phyloP scores from a whole-genome alignment of 208 protist genomes.

The Trypanosoma platydactyli region DNA sequence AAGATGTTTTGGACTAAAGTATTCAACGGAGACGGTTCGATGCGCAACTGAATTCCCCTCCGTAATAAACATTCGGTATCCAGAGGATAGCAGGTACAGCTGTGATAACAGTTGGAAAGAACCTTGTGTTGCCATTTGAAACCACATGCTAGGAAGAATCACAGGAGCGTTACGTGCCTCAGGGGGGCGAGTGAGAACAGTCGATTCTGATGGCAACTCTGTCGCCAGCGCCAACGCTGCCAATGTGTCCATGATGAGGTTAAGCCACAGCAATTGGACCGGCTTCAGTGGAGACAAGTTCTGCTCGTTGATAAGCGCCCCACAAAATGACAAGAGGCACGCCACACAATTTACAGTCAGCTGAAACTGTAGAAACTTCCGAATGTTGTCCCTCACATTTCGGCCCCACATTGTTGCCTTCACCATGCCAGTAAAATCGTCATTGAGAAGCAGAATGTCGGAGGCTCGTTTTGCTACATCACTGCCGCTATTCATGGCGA shows the following conservation, averaged over 20 bases:
- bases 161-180: conserved; percentile 84
- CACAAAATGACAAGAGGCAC: conserved; percentile 90
- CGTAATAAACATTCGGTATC: conserved; percentile 25
- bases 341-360: conserved; percentile 96
- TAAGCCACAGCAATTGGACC: conserved; percentile 93
- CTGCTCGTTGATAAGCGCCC: conserved; percentile 73
- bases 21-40: conserved; percentile 11
- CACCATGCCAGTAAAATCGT: conserved; percentile 98
- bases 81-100: conserved; percentile 55
- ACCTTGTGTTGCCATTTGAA: conserved; percentile 77
- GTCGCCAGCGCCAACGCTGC: conserved; percentile 91
- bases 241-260: conserved; percentile 94
- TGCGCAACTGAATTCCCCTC: background rate
- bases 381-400: conserved; percentile 98
- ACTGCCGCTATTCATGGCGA: conserved; percentile 94
- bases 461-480: conserved; percentile 94
- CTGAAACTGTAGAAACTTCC: conserved; percentile 98
- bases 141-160: conserved; percentile 92
- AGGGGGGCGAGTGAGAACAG: conserved; percentile 73
- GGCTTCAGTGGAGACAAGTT: conserved; percentile 88
- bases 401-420: conserved; percentile 97
- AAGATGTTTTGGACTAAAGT: conserved; percentile 61
- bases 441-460: conserved; percentile 96
- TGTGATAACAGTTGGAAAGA: conserved; percentile 75
- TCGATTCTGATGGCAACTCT: conserved; percentile 73